Evolutionary conservation across 495 filamentous ascomycete genomes (phyloP), one percentile per base, ranked within the genome.

Genomic region (Tuber brumale): DNA sequence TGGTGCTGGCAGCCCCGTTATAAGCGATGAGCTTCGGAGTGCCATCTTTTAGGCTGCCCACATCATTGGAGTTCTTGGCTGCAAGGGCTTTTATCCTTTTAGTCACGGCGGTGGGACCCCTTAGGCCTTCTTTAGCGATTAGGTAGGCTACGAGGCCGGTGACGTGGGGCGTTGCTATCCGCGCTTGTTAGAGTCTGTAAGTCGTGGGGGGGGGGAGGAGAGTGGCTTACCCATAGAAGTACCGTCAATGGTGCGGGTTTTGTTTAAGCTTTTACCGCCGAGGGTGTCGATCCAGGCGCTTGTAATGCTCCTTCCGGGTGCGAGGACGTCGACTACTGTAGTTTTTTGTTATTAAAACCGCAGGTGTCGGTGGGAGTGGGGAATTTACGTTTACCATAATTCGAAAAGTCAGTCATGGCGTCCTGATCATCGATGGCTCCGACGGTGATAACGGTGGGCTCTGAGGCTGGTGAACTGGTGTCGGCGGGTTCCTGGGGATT

Each of bases 81-180:
- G 85, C 84, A 21, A 85, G 81, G 27, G 81, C 70, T 72, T 84
- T 79, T 45, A 86, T 83, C 39, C 84, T 80, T 5, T 61, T 72
- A 66, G 80, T 83, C 35, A 86, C 77, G 2, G 80, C 82, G 10
- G 73, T 48, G 16, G 85, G 77, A 21, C 81, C 82, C 0, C 77
- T 72, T 44, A 79, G 72, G 14, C 77, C 79, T 77, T 86, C 85
- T 76, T 42, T 23, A 18, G 74, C 71, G 37, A 89, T 88, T n/a
- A 90, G 85, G 81, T 89, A 90, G 66, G 87, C 86, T 10, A 86
- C 88, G 3, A 90, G 84, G 23, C 89, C 89, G 27, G 87, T 85
- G 71, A 90, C 85, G 83, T 90, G 89, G 0, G 89, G 89, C 14
- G 87, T 85, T 39, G 89, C 84, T 81, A 81, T 85, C 1, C 43